A percentile compares a stretch with the other conserved stretches of the same genome.
These are phyloP conservation scores for Dendrobium officinale DNA, from an alignment of 106 monocot genomes.

Conservation along the genomic window DNA sequence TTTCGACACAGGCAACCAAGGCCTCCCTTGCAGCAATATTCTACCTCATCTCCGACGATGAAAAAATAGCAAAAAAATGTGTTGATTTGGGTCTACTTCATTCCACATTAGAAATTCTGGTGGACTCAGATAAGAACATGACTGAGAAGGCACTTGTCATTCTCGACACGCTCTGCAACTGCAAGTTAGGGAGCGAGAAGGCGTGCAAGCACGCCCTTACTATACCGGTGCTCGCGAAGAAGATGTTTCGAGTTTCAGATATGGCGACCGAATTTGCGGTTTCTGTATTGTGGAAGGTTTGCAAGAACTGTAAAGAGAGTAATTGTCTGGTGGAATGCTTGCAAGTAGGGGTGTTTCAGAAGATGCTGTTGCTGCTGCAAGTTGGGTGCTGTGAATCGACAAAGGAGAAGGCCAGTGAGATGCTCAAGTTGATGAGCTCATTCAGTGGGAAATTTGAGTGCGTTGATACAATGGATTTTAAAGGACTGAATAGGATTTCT, in stretches of 20 bases:
- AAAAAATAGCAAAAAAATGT: slow-evolving; percentile 8
- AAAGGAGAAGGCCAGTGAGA: slow-evolving; percentile 48
- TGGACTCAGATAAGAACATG: slow-evolving; percentile 55
- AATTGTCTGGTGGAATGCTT: slow-evolving; percentile 35
- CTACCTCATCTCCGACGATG: slow-evolving; percentile 25
- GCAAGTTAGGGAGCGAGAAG: slow-evolving; percentile 12
- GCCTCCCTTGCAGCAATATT: slow-evolving; percentile 34
- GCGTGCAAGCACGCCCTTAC: slow-evolving; percentile 20
- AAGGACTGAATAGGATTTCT: slow-evolving; percentile 33
- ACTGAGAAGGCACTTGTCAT: slow-evolving; percentile 39
- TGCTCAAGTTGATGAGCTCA: slow-evolving; percentile 53
- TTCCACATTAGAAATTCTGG: slow-evolving; percentile 38
- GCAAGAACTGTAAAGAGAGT: slow-evolving; percentile 9
- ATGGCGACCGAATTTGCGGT: slow-evolving; percentile 33
- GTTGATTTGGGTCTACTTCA: slow-evolving; percentile 31
- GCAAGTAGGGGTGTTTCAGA: slow-evolving; percentile 61
- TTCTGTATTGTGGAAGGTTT: slow-evolving; percentile 36
- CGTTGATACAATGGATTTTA: slow-evolving; percentile 41
- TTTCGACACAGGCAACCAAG: slow-evolving; percentile 53
- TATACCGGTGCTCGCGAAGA: slow-evolving; percentile 47
- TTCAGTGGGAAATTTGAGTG: slow-evolving; percentile 31
- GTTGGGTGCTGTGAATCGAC: slow-evolving; percentile 35
- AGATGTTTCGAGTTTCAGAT: slow-evolving; percentile 42
- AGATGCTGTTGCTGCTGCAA: slow-evolving; percentile 60
- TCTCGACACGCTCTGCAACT: slow-evolving; percentile 23